Conservation (phyloP, 768 basidiomycete species). For the Naganishia onofrii region DNA sequence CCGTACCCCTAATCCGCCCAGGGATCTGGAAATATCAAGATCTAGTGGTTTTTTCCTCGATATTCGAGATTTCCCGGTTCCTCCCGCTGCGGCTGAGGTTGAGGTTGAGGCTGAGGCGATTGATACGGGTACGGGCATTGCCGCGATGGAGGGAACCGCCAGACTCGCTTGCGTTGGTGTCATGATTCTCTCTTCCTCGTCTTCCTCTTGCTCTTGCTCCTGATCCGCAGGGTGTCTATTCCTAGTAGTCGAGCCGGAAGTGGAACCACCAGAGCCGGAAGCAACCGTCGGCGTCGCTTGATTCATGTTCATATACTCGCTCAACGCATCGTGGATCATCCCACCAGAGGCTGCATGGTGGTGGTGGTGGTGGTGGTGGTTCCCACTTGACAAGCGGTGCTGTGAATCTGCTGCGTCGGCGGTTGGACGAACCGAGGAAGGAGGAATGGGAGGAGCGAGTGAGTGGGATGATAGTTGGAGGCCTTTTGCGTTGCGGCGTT, state of each 20-base stretch:
- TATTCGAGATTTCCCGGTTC: slow-evolving; percentile 36
- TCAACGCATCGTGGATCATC: slow-evolving; percentile 20
- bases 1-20: slow-evolving; percentile 43
- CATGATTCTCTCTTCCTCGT: slow-evolving; percentile 4
- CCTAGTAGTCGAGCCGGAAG: too few species aligned
- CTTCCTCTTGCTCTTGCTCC: too few species aligned
- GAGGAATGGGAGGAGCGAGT: slow-evolving; percentile 34
- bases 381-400: too few species aligned
- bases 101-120: too few species aligned
- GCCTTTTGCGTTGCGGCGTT: slow-evolving; percentile 36
- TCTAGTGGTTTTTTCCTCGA: slow-evolving; percentile 50
- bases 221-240: background rate
- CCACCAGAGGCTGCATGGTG: background rate
- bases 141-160: too few species aligned
- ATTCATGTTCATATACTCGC: slow-evolving; percentile 19
- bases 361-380: too few species aligned
- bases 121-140: too few species aligned
- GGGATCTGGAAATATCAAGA: slow-evolving; percentile 49
- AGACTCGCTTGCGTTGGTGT: slow-evolving; percentile 7
- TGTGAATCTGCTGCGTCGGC: too few species aligned
- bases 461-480: slow-evolving; percentile 33
- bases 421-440: too few species aligned
- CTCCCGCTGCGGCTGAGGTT: too few species aligned
- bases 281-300: slow-evolving; percentile 20
- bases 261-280: background rate